These are phyloP conservation scores for Eimeria zaria DNA, from an alignment of 169 alveolate genomes.

Conservation along the genomic window DNA sequence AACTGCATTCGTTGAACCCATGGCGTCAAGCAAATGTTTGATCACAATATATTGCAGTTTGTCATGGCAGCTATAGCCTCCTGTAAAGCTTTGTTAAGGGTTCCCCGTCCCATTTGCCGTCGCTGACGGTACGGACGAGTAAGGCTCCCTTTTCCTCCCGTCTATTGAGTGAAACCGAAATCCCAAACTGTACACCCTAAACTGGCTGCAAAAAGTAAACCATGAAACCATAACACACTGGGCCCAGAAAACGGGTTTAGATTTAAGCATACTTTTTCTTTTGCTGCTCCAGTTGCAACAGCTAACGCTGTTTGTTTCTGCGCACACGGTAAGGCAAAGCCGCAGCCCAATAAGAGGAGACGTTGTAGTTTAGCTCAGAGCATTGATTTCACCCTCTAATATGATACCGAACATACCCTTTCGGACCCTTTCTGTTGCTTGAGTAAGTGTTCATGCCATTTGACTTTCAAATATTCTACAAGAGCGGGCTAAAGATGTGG, in stretches of 20 bases:
- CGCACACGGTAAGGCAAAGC: background rate
- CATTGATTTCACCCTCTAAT: background rate
- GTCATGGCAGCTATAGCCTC: background rate
- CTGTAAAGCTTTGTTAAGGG: background rate
- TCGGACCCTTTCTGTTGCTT: background rate
- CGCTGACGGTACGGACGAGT: background rate
- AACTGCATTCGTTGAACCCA: background rate
- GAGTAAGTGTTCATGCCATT: background rate
- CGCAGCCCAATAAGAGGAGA: background rate
- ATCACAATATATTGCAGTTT: background rate
- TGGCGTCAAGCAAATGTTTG: background rate
- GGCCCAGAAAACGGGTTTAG: background rate
- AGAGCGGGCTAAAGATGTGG: background rate
- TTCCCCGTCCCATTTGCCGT: background rate
- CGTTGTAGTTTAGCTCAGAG: background rate
- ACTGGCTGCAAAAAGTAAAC: too few species aligned
- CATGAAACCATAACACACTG: too few species aligned
- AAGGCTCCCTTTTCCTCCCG: background rate
- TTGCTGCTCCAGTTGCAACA: slow-evolving; percentile 46
- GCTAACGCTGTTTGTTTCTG: slow-evolving; percentile 38
- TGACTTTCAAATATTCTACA: background rate
- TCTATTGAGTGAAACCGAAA: background rate
- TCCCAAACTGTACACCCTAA: too few species aligned
- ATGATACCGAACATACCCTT: background rate
- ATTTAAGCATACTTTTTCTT: slow-evolving; percentile 3